Percentiles rank a stretch among this genome's conserved stretches.
Conservation (phyloP, 148 eudicot genomes). For the Diospyros lotus region DNA sequence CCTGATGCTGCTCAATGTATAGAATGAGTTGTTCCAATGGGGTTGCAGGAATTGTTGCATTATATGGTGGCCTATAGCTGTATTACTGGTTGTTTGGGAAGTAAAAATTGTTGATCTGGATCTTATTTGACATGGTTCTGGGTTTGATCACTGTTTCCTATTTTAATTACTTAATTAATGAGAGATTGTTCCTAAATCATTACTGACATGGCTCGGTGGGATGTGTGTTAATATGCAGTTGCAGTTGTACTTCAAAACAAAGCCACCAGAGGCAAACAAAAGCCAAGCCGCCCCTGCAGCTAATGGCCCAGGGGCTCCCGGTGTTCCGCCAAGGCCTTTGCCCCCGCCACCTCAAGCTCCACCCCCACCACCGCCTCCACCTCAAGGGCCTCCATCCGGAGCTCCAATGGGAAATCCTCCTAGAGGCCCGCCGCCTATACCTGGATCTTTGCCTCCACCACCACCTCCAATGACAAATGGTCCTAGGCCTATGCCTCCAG, state of each 20-base stretch:
- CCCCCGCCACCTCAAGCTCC: conserved; percentile 63
- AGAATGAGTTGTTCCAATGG: no score
- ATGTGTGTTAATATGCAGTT: conserved; percentile 40
- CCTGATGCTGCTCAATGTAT: no score
- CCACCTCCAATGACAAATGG: conserved; percentile 76
- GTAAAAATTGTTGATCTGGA: no score
- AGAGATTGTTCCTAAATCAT: not conserved
- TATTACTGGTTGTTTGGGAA: no score
- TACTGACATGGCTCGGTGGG: conserved; percentile 6
- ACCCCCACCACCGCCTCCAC: conserved; percentile 68
- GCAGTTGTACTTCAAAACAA: conserved; percentile 88
- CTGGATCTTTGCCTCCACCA: conserved; percentile 44
- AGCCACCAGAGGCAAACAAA: conserved; percentile 89
- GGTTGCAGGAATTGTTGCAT: no score
- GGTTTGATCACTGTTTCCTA: not conserved
- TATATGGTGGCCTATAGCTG: no score
- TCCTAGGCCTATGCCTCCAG: conserved; percentile 86
- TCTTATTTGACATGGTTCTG: not conserved
- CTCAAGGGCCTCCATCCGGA: conserved; percentile 58
- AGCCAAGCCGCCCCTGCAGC: conserved; percentile 60
- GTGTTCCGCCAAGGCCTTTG: conserved; percentile 57
- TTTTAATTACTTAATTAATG: not conserved
- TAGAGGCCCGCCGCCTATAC: conserved; percentile 37
- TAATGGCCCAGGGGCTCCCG: conserved; percentile 68
- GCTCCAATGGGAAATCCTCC: conserved; percentile 61